Evolutionary conservation across 2,329 filamentous ascomycete genomes (phyloP).

Genomic region (Diaporthe citri): DNA sequence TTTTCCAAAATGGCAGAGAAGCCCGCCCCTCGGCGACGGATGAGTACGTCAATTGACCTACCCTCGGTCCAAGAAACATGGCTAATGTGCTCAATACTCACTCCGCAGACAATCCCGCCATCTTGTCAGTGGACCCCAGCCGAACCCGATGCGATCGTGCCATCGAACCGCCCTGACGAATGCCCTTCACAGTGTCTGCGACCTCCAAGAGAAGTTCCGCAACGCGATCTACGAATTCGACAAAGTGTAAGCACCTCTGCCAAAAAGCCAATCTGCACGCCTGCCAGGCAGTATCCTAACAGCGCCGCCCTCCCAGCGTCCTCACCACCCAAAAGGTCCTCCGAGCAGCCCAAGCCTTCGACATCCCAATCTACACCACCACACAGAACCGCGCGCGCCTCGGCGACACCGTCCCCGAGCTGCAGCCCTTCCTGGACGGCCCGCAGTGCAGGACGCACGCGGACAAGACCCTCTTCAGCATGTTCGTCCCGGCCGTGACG

Average conservation of each 20-base stretch:
- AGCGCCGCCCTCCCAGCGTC: conserved; percentile 60
- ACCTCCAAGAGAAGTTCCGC: conserved; percentile 94
- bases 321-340: conserved; percentile 78
- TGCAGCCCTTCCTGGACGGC: conserved; percentile 66
- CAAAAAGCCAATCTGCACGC: neutral
- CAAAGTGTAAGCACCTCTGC: conserved; percentile 71
- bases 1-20: conserved; percentile 37
- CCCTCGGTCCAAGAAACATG: accelerated
- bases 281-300: neutral
- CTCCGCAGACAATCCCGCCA: conserved; percentile 58
- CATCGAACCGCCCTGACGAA: neutral
- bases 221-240: conserved; percentile 86
- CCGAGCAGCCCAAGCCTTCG: conserved; percentile 71
- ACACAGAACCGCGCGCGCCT: conserved; percentile 86
- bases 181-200: conserved; percentile 77
- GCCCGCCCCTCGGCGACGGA: conserved; percentile 28
- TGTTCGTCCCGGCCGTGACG: conserved; percentile 80
- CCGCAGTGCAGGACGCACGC: conserved; percentile 62
- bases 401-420: conserved; percentile 82
- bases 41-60: conserved; percentile 28
- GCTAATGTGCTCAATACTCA: conserved; percentile 40
- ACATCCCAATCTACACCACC: conserved; percentile 85
- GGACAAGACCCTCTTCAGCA: conserved; percentile 93
- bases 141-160: neutral
- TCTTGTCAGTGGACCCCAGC: conserved; percentile 59